Conservation (phyloP, 148 eudicot species). For the Salicornia ramosissima region DNA sequence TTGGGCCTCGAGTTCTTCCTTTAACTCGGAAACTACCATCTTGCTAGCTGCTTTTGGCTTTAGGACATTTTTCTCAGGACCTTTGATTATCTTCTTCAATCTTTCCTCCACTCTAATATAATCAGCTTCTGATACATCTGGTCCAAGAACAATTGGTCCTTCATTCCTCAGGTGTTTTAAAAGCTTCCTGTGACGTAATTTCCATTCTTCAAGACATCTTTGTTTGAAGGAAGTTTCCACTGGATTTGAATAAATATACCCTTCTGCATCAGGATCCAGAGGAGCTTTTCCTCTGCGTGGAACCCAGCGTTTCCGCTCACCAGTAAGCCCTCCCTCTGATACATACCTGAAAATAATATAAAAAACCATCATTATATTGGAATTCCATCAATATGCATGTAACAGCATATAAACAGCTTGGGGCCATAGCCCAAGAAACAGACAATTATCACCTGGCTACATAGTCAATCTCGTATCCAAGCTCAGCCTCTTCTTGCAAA, state of each 20-base stretch:
- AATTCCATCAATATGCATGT: not conserved
- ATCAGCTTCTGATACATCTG: conserved; percentile 62
- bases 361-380: not conserved
- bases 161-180: conserved; percentile 61
- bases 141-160: conserved; percentile 68
- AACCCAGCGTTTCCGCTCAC: conserved; percentile 96
- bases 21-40: conserved; percentile 89
- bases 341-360: conserved; percentile 50
- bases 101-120: conserved; percentile 82
- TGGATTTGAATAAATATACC: conserved; percentile 72
- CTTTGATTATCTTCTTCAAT: conserved; percentile 68
- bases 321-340: conserved; percentile 95
- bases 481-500: conserved; percentile 96
- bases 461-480: conserved; percentile 91
- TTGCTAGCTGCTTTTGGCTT: conserved; percentile 99
- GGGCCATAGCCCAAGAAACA: conserved; percentile 5
- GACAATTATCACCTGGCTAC: conserved; percentile 58
- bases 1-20: conserved; percentile 96
- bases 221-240: conserved; percentile 90
- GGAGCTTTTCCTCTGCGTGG: conserved; percentile 95
- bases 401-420: not conserved
- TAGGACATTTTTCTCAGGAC: conserved; percentile 66
- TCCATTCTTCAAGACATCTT: conserved; percentile 82
- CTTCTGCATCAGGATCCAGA: conserved; percentile 92
- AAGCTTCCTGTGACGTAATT: conserved; percentile 64